phyloP scores from a whole-genome alignment of 140 eudicot species.

The Flaveria floridana region DNA sequence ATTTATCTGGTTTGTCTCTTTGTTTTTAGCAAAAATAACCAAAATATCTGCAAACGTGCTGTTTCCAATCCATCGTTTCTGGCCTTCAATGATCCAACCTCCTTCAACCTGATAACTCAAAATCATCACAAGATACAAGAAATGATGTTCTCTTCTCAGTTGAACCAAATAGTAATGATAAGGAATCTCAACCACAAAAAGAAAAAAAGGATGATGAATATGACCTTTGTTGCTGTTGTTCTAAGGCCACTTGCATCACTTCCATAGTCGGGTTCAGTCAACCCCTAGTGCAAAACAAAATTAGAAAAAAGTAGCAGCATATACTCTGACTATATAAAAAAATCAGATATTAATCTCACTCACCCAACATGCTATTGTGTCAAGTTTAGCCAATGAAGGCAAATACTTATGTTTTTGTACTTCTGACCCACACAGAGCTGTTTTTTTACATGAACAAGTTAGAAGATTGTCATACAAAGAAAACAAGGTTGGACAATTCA shows the following conservation, averaged over 20 bases:
- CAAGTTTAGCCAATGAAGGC: slow-evolving; percentile 77
- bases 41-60: slow-evolving; percentile 97
- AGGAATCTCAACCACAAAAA: neutral
- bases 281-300: slow-evolving; percentile 45
- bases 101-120: slow-evolving; percentile 70
- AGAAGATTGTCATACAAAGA: slow-evolving; percentile 6
- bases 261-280: slow-evolving; percentile 96
- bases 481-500: neutral
- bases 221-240: slow-evolving; percentile 90
- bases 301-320: neutral
- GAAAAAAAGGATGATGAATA: neutral
- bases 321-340: slow-evolving; percentile 10
- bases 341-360: slow-evolving; percentile 34
- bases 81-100: slow-evolving; percentile 97
- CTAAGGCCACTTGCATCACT: slow-evolving; percentile 92
- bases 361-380: slow-evolving; percentile 89
- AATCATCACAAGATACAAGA: slow-evolving; percentile 9
- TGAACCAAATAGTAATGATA: neutral
- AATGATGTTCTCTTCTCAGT: neutral
- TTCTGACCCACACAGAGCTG: slow-evolving; percentile 91
- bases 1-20: slow-evolving; percentile 78
- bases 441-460: slow-evolving; percentile 34
- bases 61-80: slow-evolving; percentile 97
- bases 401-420: slow-evolving; percentile 78
- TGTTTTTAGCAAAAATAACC: slow-evolving; percentile 85